Conservation (phyloP, 2,329 filamentous ascomycete species). For the Penicillium sp. region DNA sequence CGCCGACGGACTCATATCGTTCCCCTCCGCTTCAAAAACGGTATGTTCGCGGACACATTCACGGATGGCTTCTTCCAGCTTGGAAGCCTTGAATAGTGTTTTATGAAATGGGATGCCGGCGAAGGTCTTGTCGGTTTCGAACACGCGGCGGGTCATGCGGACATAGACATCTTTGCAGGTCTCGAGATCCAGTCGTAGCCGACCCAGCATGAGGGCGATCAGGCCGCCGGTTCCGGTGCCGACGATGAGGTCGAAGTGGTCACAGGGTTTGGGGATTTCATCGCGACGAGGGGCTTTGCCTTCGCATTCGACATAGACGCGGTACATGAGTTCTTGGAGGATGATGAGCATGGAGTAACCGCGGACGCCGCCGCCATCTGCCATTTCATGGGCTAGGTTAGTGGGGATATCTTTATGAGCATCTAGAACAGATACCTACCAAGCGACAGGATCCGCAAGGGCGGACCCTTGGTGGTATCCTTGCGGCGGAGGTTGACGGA, state of each 20-base stretch:
- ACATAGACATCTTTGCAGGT: conserved; percentile 97
- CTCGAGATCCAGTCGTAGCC: conserved; percentile 81
- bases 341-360: conserved; percentile 98
- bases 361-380: conserved; percentile 87
- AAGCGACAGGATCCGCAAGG: conserved; percentile 80
- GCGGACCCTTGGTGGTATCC: conserved; percentile 91
- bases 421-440: too few species aligned
- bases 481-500: conserved; percentile 60
- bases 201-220: conserved; percentile 93
- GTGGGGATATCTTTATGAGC: too few species aligned
- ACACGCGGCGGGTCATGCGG: conserved; percentile 84
- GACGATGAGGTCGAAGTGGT: conserved; percentile 94
- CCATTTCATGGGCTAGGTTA: too few species aligned
- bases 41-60: conserved; percentile 82
- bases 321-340: conserved; percentile 94
- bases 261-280: conserved; percentile 92
- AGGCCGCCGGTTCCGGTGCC: conserved; percentile 91
- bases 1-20: conserved; percentile 61
- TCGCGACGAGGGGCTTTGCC: conserved; percentile 79
- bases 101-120: conserved; percentile 89
- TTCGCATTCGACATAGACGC: conserved; percentile 86
- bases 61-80: conserved; percentile 84
- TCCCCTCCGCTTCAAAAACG: conserved; percentile 68
- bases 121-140: conserved; percentile 96
- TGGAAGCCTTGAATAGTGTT: conserved; percentile 93